Evolutionary conservation across 306 rosid species (phyloP).

Genomic region (Hippophae rhamnoides): DNA sequence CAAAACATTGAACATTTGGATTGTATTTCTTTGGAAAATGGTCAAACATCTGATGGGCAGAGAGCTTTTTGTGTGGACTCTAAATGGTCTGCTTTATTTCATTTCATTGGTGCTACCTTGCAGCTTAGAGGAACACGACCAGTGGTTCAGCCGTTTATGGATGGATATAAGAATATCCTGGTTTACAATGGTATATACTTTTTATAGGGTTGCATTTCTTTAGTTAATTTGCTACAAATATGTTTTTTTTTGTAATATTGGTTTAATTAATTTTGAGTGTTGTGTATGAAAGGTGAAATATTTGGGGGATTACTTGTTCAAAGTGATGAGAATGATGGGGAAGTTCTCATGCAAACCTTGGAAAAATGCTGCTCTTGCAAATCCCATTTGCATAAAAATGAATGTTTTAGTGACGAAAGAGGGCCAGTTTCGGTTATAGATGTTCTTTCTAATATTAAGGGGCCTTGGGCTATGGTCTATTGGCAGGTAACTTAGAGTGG

Average conservation of each 20-base stretch:
- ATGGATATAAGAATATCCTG: conserved; percentile 50
- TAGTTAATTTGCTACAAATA: neutral
- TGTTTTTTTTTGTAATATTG: neutral
- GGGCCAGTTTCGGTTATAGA: conserved; percentile 37
- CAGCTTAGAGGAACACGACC: conserved; percentile 68
- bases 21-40: conserved; percentile 10
- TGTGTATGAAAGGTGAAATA: conserved; percentile 56
- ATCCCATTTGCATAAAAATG: conserved; percentile 18
- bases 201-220: neutral
- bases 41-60: neutral
- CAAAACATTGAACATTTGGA: conserved; percentile 1
- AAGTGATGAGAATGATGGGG: conserved; percentile 58
- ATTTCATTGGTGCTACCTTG: conserved; percentile 66
- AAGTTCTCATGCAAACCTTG: conserved; percentile 56
- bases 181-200: conserved; percentile 52
- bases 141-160: conserved; percentile 66
- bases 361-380: conserved; percentile 43
- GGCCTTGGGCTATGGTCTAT: conserved; percentile 89
- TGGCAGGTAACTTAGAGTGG: conserved; percentile 91
- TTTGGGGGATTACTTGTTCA: conserved; percentile 61
- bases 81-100: conserved; percentile 29
- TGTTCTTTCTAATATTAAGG: conserved; percentile 60
- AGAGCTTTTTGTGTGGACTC: neutral
- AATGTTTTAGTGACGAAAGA: conserved; percentile 15
- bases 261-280: neutral